Evolutionary conservation across 768 basidiomycete genomes (phyloP).

Genomic region (Hypholoma fasciculare): DNA sequence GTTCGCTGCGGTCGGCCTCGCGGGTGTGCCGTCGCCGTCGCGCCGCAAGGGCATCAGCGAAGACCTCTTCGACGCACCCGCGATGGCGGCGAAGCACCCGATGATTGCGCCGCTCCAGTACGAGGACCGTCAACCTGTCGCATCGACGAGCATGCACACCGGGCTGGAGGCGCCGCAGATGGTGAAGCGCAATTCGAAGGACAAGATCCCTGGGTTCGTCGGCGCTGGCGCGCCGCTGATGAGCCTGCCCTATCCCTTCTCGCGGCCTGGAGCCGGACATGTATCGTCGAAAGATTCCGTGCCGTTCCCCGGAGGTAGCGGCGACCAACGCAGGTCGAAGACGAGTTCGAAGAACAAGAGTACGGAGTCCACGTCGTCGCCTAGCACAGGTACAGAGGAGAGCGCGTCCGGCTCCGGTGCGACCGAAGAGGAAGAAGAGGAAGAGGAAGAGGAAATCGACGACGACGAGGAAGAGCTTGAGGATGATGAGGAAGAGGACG

Average conservation of each 20-base stretch:
- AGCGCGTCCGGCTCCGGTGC: conserved; percentile 14
- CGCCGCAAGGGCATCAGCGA: conserved; percentile 59
- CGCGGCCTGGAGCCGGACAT: conserved; percentile 54
- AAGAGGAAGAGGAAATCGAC: conserved; percentile 30
- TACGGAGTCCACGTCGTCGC: conserved; percentile 8
- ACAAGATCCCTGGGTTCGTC: conserved; percentile 34
- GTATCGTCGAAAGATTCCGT: conserved; percentile 62
- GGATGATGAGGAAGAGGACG: conserved; percentile 33
- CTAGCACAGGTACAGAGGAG: conserved; percentile 12
- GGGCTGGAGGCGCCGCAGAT: conserved; percentile 24
- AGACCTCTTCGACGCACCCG: conserved; percentile 64
- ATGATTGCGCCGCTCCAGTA: conserved; percentile 12
- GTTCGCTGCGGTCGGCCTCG: conserved; percentile 56
- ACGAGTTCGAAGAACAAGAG: conserved; percentile 8
- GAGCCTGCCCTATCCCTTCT: conserved; percentile 72
- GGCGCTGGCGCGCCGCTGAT: conserved; percentile 37
- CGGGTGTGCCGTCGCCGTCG: conserved; percentile 51
- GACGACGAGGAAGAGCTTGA: conserved; percentile 27
- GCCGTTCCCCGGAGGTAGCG: conserved; percentile 70
- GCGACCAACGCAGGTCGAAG: conserved; percentile 21
- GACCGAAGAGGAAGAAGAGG: conserved; percentile 24
- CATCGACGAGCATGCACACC: conserved; percentile 12
- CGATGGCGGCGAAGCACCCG: not conserved
- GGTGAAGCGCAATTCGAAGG: conserved; percentile 46
- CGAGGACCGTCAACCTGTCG: conserved; percentile 5